These are phyloP conservation scores for Pogostemon cablin DNA, from an alignment of 257 asterid species.

Conservation along the genomic window DNA sequence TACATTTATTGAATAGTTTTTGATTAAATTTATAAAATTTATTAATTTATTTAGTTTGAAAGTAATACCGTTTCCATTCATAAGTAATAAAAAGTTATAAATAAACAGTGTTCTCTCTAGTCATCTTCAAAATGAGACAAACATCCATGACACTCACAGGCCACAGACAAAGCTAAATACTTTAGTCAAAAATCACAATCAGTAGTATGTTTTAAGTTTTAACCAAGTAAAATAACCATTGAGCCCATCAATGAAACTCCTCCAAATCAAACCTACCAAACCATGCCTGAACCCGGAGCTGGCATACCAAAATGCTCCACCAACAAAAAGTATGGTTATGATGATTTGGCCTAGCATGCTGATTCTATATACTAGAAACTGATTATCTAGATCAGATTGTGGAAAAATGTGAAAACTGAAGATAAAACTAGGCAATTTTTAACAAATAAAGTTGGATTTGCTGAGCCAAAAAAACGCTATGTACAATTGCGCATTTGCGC, in stretches of 20 bases:
- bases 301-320: constrained; percentile 14
- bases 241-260: constrained; percentile 6
- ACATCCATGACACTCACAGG: neutral
- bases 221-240: neutral
- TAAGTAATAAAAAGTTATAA: neutral
- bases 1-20: no score
- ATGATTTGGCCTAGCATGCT: neutral
- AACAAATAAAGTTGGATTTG: constrained; percentile 4
- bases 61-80: no score
- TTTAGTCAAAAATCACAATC: constrained; percentile 5
- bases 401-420: constrained; percentile 15
- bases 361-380: constrained; percentile 11
- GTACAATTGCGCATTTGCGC: neutral
- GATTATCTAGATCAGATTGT: neutral
- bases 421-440: neutral
- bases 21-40: no score
- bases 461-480: neutral
- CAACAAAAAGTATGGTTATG: neutral
- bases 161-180: neutral
- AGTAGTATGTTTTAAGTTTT: neutral
- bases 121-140: neutral
- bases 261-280: neutral
- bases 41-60: no score
- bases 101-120: neutral
- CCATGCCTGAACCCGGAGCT: neutral